Conservation (phyloP, 140 eudicot species). For the Bidens hawaiensis region DNA sequence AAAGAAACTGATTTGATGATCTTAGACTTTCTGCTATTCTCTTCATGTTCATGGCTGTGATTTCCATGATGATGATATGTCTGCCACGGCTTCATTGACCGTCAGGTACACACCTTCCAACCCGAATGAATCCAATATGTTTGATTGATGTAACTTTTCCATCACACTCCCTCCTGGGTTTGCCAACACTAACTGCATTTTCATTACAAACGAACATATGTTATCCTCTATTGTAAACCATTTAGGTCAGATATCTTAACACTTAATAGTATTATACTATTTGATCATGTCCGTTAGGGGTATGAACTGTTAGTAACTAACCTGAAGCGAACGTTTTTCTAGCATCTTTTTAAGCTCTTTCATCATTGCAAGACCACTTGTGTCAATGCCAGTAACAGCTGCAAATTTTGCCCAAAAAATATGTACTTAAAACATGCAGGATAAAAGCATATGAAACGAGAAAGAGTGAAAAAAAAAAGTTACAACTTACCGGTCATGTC, state of each 20-base stretch:
- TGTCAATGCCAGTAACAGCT: conserved; percentile 95
- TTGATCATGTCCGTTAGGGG: too few species aligned
- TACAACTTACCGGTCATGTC: conserved; percentile 78
- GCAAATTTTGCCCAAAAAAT: conserved; percentile 8
- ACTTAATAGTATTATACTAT: too few species aligned
- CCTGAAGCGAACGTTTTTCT: conserved; percentile 77
- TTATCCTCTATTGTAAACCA: background rate
- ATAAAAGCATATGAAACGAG: background rate
- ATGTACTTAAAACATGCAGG: background rate
- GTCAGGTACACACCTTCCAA: conserved; percentile 68
- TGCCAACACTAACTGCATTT: conserved; percentile 69
- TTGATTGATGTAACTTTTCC: conserved; percentile 80
- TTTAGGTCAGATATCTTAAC: too few species aligned
- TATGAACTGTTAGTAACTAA: too few species aligned
- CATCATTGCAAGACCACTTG: conserved; percentile 78
- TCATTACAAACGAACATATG: background rate
- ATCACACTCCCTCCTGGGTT: conserved; percentile 91
- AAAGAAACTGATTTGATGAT: conserved; percentile 13
- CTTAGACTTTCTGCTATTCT: background rate
- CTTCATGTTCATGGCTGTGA: conserved; percentile 37
- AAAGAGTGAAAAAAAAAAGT: background rate
- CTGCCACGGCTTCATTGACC: conserved; percentile 79
- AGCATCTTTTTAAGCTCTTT: conserved; percentile 69
- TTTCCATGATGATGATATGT: conserved; percentile 82
- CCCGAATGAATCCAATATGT: conserved; percentile 61